Evolutionary conservation across 495 filamentous ascomycete genomes (phyloP), one percentile per base, ranked within the genome.

Genomic region (Penicillium silybi): DNA sequence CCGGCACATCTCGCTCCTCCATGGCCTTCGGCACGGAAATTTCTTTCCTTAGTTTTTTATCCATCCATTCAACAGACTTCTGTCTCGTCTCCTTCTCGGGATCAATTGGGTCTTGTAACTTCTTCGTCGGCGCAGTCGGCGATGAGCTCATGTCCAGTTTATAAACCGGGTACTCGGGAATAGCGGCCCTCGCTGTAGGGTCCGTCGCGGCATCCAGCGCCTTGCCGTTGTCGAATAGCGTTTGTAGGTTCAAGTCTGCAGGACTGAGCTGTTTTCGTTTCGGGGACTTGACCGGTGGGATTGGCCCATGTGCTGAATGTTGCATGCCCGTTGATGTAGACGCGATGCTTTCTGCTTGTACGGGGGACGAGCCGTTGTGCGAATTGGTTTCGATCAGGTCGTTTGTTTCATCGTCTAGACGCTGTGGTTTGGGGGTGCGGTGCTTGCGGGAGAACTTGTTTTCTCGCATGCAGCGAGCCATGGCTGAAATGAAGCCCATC

Each of bases 401-500:
- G 18, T 63, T 63, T 4, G 50, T 44, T 34, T 65, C 63, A 16
- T 63, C 59, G 27, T 61, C 54, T 4, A 39, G 53, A 40, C 50
- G 49, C 19, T 54, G 53, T 13, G 52, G 50, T 35, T 57, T 54
- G 10, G 52, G 35, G 17, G 40, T 52, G 23, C 60, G 63, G 9
- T 59, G 47, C 39, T 50, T 54, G 34, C 40, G 44, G 2, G 63
- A 61, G 22, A 61, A 40, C 22, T 41, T 53, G 26, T 54, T 57
- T 6, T 55, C 59, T 22, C 57, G 49, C 7, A 66, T 26, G 37
- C 47, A 50, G 50, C 50, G 60, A 2, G 50, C 13, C 3, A 66
- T 26, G 5, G 60, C 55, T 13, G 57, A 42, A 23, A 64, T 61
- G 38, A 66, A 54, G 23, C 63, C 57, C 63, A 66, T 66, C 13